Evolutionary conservation across 495 filamentous ascomycete genomes (phyloP).

Genomic region (Lasiosphaeria ovina): DNA sequence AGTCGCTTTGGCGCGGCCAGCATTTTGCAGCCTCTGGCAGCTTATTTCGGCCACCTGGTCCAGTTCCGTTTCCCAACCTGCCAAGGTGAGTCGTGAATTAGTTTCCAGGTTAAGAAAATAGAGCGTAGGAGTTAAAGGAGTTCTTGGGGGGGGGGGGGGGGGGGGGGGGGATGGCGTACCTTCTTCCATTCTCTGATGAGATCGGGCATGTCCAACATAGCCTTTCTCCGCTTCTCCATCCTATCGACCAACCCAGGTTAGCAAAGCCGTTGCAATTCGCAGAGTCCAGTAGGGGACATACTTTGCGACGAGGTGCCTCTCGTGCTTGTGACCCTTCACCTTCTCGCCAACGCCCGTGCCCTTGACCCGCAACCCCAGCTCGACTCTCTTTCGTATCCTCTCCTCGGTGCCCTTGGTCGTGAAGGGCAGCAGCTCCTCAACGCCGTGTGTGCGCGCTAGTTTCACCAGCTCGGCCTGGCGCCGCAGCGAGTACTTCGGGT

Average conservation of each 20-base stretch:
- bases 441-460: slow-evolving; percentile 72
- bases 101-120: slow-evolving; percentile 4
- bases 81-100: slow-evolving; percentile 36
- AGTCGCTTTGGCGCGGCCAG: background rate
- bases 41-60: slow-evolving; percentile 83
- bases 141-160: background rate
- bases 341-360: slow-evolving; percentile 88
- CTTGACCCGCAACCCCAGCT: slow-evolving; percentile 76
- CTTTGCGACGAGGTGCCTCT: slow-evolving; percentile 78
- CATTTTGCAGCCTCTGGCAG: background rate
- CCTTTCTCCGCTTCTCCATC: slow-evolving; percentile 83
- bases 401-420: slow-evolving; percentile 72
- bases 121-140: background rate
- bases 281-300: slow-evolving; percentile 38
- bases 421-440: slow-evolving; percentile 79
- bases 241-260: slow-evolving; percentile 40
- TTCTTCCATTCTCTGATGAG: slow-evolving; percentile 91
- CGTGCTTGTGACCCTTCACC: slow-evolving; percentile 92
- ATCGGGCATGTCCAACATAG: slow-evolving; percentile 91
- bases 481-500: slow-evolving; percentile 76
- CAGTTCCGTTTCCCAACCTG: slow-evolving; percentile 78
- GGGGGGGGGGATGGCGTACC: slow-evolving; percentile 50
- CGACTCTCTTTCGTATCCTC: slow-evolving; percentile 61
- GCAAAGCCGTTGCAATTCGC: slow-evolving; percentile 10
- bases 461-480: slow-evolving; percentile 91